Percentiles rank a stretch among this genome's conserved stretches.
Conservation (phyloP, 2,329 filamentous ascomycete genomes). For the Aspergillus arachidicola region DNA sequence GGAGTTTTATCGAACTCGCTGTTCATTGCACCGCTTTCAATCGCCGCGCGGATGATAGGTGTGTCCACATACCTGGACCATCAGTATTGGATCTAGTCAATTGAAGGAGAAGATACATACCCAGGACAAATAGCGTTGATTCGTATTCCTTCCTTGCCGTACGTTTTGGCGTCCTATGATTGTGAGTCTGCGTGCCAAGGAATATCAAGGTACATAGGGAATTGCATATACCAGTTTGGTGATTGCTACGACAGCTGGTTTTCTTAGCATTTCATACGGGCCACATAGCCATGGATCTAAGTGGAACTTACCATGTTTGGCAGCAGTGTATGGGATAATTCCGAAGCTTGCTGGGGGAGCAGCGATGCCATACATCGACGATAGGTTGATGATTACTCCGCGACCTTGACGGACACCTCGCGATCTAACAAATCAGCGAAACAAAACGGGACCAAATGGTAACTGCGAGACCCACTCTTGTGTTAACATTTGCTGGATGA, state of each 20-base stretch:
- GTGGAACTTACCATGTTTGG: constrained; percentile 27
- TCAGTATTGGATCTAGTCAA: not conserved
- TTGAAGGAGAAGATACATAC: constrained; percentile 26
- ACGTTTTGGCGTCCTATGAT: constrained; percentile 47
- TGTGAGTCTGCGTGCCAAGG: constrained; percentile 7
- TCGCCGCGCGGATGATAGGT: constrained; percentile 22
- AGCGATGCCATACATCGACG: constrained; percentile 26
- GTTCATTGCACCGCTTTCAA: constrained; percentile 20
- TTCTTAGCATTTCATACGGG: not conserved
- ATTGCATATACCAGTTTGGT: constrained; percentile 23
- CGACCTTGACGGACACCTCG: constrained; percentile 22
- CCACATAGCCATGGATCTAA: not conserved
- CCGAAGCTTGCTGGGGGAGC: constrained; percentile 18
- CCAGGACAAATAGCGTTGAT: constrained; percentile 64
- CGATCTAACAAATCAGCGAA: constrained; percentile 11
- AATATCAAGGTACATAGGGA: not conserved
- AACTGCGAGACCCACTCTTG: constrained; percentile 24
- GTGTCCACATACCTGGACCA: constrained; percentile 26
- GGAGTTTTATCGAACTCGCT: constrained; percentile 51
- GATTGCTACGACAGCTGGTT: constrained; percentile 26
- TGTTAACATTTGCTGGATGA: constrained; percentile 38
- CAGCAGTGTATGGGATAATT: constrained; percentile 24
- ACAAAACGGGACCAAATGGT: too few species aligned
- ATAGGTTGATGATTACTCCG: constrained; percentile 30
- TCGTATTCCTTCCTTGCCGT: constrained; percentile 55